A percentile compares a stretch with the other conserved stretches of the same genome.
Conservation (phyloP, 2,329 filamentous ascomycete species). For the Fusarium piperis region DNA sequence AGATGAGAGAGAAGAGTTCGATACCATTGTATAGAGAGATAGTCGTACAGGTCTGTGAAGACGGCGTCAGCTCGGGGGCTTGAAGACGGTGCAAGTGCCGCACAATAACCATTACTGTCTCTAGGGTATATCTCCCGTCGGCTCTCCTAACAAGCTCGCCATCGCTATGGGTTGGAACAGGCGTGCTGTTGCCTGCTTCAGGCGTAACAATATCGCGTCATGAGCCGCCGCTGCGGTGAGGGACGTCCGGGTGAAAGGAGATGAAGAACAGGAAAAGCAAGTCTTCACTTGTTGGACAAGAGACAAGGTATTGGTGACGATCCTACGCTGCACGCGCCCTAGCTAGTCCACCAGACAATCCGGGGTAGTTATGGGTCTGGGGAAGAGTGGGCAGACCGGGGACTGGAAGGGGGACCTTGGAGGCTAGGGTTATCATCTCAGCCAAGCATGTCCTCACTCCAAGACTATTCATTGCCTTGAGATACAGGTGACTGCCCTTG, state of each 20-base stretch:
- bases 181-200: conserved; percentile 19
- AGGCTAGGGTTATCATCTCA: background rate
- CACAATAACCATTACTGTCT: conserved; percentile 34
- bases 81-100: background rate
- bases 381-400: background rate
- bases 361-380: background rate
- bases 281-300: background rate
- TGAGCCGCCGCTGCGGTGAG: conserved; percentile 3
- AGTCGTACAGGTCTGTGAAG: conserved; percentile 16
- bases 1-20: conserved; percentile 28
- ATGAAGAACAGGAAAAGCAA: background rate
- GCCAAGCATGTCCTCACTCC: background rate
- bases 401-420: background rate
- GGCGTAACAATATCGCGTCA: conserved; percentile 5
- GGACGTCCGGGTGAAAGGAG: background rate
- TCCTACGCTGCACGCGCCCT: background rate
- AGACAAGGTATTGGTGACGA: conserved; percentile 1
- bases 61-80: background rate
- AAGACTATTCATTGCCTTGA: background rate
- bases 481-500: background rate
- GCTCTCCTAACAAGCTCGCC: background rate
- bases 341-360: background rate
- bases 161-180: conserved; percentile 11
- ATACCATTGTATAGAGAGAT: conserved; percentile 30
- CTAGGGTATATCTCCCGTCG: conserved; percentile 17